Base-by-base conservation (phyloP, 495 filamentous ascomycete genomes). In the Symbiotaphrina buchneri region DNA sequence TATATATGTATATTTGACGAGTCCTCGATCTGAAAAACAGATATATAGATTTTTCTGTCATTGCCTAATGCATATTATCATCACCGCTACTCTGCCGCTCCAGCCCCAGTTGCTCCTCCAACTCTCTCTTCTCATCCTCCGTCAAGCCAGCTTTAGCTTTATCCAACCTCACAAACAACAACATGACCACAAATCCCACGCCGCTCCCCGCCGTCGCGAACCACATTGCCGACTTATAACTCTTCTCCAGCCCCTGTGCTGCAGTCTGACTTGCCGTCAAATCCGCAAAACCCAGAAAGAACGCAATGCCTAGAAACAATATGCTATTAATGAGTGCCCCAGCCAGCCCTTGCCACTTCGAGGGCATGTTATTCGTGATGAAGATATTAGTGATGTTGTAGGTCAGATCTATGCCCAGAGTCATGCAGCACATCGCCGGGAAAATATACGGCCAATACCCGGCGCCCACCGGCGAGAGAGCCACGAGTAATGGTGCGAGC, bases 351-450 rank as follows among this genome's bases (percentile, higher is more conserved):
- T 91, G 82, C 24, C 65, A 59, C 6, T 61, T 55, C 23, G 62
- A 58, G 0, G 79, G 73, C 40, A 90, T 54, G 4, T 63, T 65
- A 0, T 74, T 78, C 0, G 76, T 83, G 45, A 85, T 74, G 46
- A 87, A 90, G 28, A 91, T 68, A 42, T 82, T 87, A 23, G 75
- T 65, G 5, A 91, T 58, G 41, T 78, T 82, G 58, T 73, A 91
- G 18, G 69, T 76, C 35, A 87, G 70, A 41, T 92, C 82, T 27
- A 90, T 74, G 4, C 74, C 82, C 21, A 84, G 54, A 0, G 82
- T 91, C 2, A 67, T 71, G 39, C 71, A 72, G 17, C 85, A 49
- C 82, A 90, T 91, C 16, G 76, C 54, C 0, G 82, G 78, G 43
- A 90, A 80, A 13, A 87, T 59, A 34, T 63, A 84, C 0, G 71